Evolutionary conservation across 768 basidiomycete species (phyloP).

Genomic region (Russula dissimulans): DNA sequence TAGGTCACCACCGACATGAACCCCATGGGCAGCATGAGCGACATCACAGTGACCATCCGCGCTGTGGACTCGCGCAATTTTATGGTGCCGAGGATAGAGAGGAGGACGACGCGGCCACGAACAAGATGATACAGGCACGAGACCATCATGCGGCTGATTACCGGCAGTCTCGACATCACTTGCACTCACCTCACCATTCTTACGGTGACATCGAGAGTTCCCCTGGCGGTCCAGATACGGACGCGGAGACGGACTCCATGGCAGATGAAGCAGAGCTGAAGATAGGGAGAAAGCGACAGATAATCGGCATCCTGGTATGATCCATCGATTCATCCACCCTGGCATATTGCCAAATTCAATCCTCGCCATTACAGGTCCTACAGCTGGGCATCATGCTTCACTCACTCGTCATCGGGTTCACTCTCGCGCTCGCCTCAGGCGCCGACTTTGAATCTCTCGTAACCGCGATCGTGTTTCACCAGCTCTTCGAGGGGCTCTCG

Average conservation of each 20-base stretch:
- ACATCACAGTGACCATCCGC: conserved; percentile 19
- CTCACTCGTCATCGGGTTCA: conserved; percentile 71
- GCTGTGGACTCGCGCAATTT: background rate
- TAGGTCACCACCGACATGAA: conserved; percentile 32
- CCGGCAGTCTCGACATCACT: background rate
- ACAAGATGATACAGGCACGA: background rate
- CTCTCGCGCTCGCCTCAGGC: conserved; percentile 59
- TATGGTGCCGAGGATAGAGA: background rate
- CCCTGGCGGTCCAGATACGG: background rate
- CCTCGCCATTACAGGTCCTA: conserved; percentile 44
- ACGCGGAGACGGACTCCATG: background rate
- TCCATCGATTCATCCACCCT: conserved; percentile 4
- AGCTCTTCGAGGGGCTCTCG: conserved; percentile 77
- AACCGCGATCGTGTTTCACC: conserved; percentile 71
- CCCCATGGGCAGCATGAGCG: conserved; percentile 21
- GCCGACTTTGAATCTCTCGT: conserved; percentile 66
- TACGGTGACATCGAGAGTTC: conserved; percentile 17
- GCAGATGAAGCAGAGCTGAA: conserved; percentile 22
- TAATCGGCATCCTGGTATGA: conserved; percentile 65
- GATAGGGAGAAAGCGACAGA: conserved; percentile 50
- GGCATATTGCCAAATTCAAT: background rate
- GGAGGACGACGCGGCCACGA: background rate
- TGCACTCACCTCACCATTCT: background rate
- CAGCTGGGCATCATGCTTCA: conserved; percentile 85
- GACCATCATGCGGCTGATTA: background rate